Conservation (phyloP, 83 land plant genomes). For the Isoetes engelmannii region DNA sequence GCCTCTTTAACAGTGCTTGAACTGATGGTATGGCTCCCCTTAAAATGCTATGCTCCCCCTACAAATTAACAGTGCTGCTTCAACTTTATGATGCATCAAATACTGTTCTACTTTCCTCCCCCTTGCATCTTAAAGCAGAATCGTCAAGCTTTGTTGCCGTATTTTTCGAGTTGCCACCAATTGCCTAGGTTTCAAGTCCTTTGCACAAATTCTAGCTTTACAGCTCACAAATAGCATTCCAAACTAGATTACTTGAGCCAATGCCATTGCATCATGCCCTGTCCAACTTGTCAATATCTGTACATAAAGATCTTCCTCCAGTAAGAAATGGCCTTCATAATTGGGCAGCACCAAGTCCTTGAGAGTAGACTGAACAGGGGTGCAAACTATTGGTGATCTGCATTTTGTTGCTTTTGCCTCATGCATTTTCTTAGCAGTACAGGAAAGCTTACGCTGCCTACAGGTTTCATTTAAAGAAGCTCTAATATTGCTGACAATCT, state of each 20-base stretch:
- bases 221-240: slow-evolving; percentile 98
- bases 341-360: no score
- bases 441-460: slow-evolving; percentile 53
- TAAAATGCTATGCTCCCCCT: no score
- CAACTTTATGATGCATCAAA: no score
- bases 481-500: slow-evolving; percentile 44
- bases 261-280: slow-evolving; percentile 98
- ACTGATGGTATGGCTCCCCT: no score
- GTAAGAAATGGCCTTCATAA: slow-evolving; percentile 25
- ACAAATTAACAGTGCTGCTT: no score
- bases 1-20: no score
- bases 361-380: slow-evolving; percentile 49
- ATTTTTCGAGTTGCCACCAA: no score
- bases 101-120: no score
- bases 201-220: slow-evolving; percentile 85
- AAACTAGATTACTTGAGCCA: slow-evolving; percentile 82
- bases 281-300: slow-evolving; percentile 93
- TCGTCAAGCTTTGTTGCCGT: no score
- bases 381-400: slow-evolving; percentile 40
- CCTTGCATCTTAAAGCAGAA: no score
- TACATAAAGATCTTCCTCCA: slow-evolving; percentile 30
- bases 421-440: slow-evolving; percentile 72
- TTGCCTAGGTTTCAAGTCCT: no score
- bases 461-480: slow-evolving; percentile 45
- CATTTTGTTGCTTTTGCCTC: slow-evolving; percentile 71